phyloP scores from a whole-genome alignment of 2,329 filamentous ascomycete genomes.

The Colletotrichum magnum region DNA sequence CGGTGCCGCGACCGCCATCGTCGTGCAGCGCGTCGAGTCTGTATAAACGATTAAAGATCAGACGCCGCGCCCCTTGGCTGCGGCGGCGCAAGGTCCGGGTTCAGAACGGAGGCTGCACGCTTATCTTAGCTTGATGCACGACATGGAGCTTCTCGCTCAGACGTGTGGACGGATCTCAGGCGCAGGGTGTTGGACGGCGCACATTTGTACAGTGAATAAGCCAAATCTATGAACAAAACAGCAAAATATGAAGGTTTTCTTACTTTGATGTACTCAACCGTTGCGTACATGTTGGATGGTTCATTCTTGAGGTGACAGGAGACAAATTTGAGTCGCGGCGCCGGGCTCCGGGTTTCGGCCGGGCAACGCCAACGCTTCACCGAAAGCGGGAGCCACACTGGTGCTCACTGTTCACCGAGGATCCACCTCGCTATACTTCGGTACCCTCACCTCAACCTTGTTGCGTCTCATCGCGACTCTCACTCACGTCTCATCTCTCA shows the following conservation, averaged over 20 bases:
- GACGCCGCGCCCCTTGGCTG: not conserved
- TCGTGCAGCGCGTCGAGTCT: slow-evolving; percentile 85
- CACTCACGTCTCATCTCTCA: slow-evolving; percentile 14
- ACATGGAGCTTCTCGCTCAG: slow-evolving; percentile 15
- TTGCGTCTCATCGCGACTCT: slow-evolving; percentile 5
- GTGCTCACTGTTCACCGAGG: slow-evolving; percentile 19
- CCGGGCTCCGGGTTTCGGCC: not conserved
- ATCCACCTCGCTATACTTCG: slow-evolving; percentile 22
- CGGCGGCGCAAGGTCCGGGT: not conserved
- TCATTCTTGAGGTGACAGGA: too few species aligned
- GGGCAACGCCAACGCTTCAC: slow-evolving; percentile 15
- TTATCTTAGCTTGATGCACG: slow-evolving; percentile 8
- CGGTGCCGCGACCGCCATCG: slow-evolving; percentile 90
- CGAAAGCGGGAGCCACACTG: slow-evolving; percentile 12
- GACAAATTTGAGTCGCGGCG: too few species aligned
- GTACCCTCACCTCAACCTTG: slow-evolving; percentile 8
- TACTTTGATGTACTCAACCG: not conserved
- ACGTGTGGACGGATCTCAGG: slow-evolving; percentile 7
- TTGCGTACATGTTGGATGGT: too few species aligned
- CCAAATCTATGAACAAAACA: slow-evolving; percentile 3
- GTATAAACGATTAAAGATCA: slow-evolving; percentile 53
- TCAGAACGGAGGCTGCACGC: slow-evolving; percentile 22
- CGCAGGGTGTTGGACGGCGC: slow-evolving; percentile 3
- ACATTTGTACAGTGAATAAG: slow-evolving; percentile 20
- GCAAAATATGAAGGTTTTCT: not conserved